These are phyloP conservation scores for Xylaria sp. DNA, from an alignment of 2,329 filamentous ascomycete genomes.

Conservation along the genomic window DNA sequence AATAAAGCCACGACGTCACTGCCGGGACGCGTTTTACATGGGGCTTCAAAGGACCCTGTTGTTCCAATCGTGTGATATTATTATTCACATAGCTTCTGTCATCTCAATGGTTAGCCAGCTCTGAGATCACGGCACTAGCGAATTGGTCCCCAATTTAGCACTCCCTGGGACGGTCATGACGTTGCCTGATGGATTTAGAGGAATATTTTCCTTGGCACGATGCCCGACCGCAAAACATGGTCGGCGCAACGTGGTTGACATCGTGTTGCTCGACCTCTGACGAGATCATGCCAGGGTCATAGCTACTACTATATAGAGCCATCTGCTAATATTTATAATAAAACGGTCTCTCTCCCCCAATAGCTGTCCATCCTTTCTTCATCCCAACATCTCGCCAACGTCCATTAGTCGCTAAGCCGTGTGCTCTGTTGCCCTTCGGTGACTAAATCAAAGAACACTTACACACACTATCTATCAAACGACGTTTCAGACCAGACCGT, in stretches of 20 bases:
- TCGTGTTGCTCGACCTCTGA: constrained; percentile 26
- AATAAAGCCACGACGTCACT: constrained; percentile 47
- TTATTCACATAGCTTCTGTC: neutral
- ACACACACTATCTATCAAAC: neutral
- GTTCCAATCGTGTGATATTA: constrained; percentile 19
- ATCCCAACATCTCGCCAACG: constrained; percentile 14
- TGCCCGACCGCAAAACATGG: constrained; percentile 10
- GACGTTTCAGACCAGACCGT: constrained; percentile 11
- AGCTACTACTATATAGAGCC: constrained; percentile 1
- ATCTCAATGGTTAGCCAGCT: constrained; percentile 13
- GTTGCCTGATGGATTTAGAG: constrained; percentile 29
- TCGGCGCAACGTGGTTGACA: constrained; percentile 17
- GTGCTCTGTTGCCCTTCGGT: neutral
- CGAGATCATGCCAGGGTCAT: constrained; percentile 4
- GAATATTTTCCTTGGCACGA: constrained; percentile 16
- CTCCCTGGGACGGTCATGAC: constrained; percentile 18
- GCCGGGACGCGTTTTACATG: constrained; percentile 19
- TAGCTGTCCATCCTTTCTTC: neutral
- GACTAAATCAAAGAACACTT: neutral
- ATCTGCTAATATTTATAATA: constrained; percentile 13
- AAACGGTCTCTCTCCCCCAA: constrained; percentile 10
- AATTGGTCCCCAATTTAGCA: constrained; percentile 22
- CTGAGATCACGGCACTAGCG: constrained; percentile 20
- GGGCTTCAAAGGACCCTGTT: neutral
- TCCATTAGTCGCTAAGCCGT: constrained; percentile 8